Percentiles rank a stretch among this genome's conserved stretches.
These are phyloP conservation scores for Oryza longistaminata DNA, from an alignment of 176 grass and related monocot species.

Conservation along the genomic window DNA sequence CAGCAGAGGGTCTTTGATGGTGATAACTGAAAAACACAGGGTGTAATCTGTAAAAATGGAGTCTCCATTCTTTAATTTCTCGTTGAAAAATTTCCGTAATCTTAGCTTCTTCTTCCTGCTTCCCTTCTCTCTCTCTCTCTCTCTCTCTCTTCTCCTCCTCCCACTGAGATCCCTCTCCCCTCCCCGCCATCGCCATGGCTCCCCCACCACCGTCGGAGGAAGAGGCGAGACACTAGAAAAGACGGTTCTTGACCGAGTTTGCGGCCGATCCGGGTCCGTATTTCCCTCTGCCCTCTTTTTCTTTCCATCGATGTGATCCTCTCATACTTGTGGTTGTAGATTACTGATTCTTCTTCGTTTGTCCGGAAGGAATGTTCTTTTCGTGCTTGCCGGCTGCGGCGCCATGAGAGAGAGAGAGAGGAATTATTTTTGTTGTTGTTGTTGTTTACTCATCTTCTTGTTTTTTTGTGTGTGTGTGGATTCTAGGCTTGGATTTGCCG, in stretches of 20 bases:
- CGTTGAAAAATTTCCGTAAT: conserved; percentile 22
- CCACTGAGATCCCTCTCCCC: conserved; percentile 49
- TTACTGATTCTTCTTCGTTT: conserved; percentile 1
- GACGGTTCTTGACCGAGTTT: neutral
- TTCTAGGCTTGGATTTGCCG: conserved; percentile 35
- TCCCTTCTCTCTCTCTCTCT: neutral
- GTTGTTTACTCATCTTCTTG: neutral
- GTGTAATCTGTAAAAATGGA: conserved; percentile 30
- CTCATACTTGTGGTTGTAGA: neutral
- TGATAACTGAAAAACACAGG: neutral
- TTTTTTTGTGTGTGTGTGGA: neutral
- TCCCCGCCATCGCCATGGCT: conserved; percentile 21
- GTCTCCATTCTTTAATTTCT: neutral
- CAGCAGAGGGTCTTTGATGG: neutral
- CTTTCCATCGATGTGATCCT: conserved; percentile 22
- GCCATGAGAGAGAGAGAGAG: neutral
- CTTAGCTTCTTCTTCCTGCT: conserved; percentile 28
- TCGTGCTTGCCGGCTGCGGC: neutral
- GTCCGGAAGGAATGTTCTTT: conserved; percentile 27
- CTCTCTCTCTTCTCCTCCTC: neutral
- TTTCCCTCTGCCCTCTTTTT: neutral
- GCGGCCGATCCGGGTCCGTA: conserved; percentile 32
- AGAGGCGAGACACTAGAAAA: conserved; percentile 14
- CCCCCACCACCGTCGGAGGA: neutral
- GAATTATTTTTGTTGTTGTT: neutral